Conservation (phyloP, 306 rosid genomes). For the Lagenaria siceraria region DNA sequence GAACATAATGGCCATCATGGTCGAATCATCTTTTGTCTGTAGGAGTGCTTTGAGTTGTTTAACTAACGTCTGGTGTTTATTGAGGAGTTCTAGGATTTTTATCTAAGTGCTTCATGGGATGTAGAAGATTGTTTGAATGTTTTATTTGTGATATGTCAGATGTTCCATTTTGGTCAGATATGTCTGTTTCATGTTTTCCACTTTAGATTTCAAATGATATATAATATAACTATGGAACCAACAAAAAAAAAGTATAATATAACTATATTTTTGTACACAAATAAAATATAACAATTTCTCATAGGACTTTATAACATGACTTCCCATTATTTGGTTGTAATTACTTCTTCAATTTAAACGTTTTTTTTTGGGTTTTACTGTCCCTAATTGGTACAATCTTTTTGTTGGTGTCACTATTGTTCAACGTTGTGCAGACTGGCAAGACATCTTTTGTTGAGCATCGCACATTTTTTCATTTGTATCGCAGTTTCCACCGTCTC, state of each 20-base stretch:
- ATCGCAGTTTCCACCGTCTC: slow-evolving; percentile 93
- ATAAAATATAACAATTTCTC: neutral
- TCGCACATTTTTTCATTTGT: slow-evolving; percentile 78
- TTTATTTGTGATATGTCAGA: neutral
- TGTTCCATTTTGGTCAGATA: neutral
- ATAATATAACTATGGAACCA: neutral
- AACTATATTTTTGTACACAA: neutral
- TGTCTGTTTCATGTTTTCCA: neutral
- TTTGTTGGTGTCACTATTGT: neutral
- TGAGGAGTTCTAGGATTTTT: neutral
- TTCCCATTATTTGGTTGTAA: neutral
- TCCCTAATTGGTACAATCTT: neutral
- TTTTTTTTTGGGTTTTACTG: neutral
- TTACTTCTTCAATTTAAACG: neutral
- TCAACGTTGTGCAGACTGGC: slow-evolving; percentile 50
- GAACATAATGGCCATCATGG: too few relatives aligned
- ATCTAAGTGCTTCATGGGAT: neutral
- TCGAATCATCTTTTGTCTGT: too few relatives aligned
- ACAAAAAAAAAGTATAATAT: too few relatives aligned
- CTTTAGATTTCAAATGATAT: neutral
- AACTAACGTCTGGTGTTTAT: too few relatives aligned
- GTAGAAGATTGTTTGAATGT: neutral
- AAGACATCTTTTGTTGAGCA: slow-evolving; percentile 96
- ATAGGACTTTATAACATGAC: neutral
- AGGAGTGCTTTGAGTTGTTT: too few relatives aligned